These are phyloP conservation scores for Arctostaphylos glauca DNA, from an alignment of 148 eudicot species.

Conservation along the genomic window DNA sequence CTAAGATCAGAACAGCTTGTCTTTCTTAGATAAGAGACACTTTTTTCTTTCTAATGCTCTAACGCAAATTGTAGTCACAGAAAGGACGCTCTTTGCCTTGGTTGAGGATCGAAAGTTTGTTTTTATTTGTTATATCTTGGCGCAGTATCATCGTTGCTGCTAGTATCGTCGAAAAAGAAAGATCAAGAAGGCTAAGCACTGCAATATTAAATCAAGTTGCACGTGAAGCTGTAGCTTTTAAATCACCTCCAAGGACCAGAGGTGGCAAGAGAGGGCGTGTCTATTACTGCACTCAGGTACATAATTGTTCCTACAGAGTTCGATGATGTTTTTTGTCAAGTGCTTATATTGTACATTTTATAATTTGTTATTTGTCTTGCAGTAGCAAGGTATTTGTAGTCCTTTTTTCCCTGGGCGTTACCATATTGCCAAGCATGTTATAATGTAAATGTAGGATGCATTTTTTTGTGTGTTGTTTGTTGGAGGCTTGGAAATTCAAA, in stretches of 20 bases:
- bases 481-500: slow-evolving; percentile 5
- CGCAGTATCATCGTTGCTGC: slow-evolving; percentile 87
- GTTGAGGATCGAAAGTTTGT: not conserved
- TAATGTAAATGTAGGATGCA: not conserved
- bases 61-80: not conserved
- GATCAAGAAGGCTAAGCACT: slow-evolving; percentile 82
- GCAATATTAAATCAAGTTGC: slow-evolving; percentile 86
- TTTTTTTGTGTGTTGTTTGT: not conserved
- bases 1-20: not conserved
- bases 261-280: slow-evolving; percentile 96
- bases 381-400: not conserved
- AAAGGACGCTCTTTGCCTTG: not conserved
- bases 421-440: not conserved
- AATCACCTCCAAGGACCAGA: slow-evolving; percentile 92
- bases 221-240: slow-evolving; percentile 87
- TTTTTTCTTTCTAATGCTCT: not conserved
- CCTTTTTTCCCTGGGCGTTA: not conserved
- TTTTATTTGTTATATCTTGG: not conserved
- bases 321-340: not conserved
- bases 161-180: slow-evolving; percentile 77
- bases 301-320: not conserved
- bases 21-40: not conserved
- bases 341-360: not conserved
- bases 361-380: not conserved
- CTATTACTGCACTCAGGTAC: slow-evolving; percentile 96